A percentile compares a stretch with the other conserved stretches of the same genome.
Conservation (phyloP, 768 basidiomycete genomes). For the Leccinum subtestaceum region DNA sequence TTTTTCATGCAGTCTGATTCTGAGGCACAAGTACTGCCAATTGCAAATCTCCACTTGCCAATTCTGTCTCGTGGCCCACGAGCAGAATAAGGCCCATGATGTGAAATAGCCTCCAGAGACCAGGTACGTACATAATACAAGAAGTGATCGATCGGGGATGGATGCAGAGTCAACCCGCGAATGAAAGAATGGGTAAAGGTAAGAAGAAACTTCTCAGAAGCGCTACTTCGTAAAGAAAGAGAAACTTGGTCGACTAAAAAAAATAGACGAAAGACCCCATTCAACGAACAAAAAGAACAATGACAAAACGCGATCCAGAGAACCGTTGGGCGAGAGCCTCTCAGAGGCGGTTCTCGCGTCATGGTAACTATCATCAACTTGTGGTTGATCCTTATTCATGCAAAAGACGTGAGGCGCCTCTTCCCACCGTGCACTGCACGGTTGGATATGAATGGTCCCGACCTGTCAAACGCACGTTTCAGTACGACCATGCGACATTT, state of each 20-base stretch:
- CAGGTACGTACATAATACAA: not conserved
- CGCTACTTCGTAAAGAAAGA: not conserved
- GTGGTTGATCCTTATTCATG: not conserved
- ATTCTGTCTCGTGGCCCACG: not conserved
- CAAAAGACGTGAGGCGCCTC: conserved; percentile 1
- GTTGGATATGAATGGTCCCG: not conserved
- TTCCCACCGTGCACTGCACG: conserved; percentile 6
- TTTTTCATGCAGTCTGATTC: not conserved
- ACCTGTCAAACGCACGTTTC: not conserved
- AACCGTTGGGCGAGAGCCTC: not conserved
- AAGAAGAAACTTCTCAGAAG: not conserved
- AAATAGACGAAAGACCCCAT: not conserved
- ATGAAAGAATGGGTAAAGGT: not conserved
- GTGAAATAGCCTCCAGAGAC: not conserved
- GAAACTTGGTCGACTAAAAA: not conserved
- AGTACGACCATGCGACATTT: not conserved
- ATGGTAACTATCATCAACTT: not conserved
- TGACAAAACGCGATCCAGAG: not conserved
- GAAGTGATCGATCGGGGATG: not conserved
- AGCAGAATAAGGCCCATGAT: not conserved
- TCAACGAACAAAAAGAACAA: not conserved
- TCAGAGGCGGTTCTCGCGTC: not conserved
- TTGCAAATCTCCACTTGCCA: too few species aligned
- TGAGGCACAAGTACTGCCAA: too few species aligned
- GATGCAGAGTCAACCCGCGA: not conserved